Conservation (phyloP, 371 early-diverging fungal genomes). For the Catenaria anguillulae region DNA sequence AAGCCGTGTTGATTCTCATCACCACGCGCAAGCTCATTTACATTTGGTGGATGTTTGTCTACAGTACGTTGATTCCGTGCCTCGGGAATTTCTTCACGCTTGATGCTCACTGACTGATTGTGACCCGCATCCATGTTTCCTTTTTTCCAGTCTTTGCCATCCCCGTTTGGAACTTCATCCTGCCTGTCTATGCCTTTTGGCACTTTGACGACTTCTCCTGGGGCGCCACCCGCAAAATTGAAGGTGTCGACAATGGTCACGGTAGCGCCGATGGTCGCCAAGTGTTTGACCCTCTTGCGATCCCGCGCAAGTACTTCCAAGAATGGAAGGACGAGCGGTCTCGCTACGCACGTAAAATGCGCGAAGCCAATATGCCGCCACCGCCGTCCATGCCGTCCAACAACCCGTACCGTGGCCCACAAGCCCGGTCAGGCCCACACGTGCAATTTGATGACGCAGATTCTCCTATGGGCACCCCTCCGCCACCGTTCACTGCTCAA, state of each 20-base stretch:
- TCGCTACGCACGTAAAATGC: background rate
- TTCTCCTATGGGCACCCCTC: too few relatives aligned
- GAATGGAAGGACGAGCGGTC: background rate
- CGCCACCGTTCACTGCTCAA: too few relatives aligned
- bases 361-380: background rate
- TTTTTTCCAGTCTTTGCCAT: background rate
- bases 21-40: conserved; percentile 25
- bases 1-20: conserved; percentile 24
- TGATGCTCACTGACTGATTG: conserved; percentile 3
- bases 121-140: conserved; percentile 8
- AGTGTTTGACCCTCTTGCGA: background rate
- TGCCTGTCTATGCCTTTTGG: conserved; percentile 24
- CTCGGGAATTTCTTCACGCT: too few relatives aligned
- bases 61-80: background rate
- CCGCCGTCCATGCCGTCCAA: too few relatives aligned
- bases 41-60: conserved; percentile 21
- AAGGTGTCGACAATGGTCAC: background rate
- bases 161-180: background rate
- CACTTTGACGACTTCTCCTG: conserved; percentile 35
- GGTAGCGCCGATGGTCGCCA: background rate
- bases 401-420: too few relatives aligned
- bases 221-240: background rate
- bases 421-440: too few relatives aligned
- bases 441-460: too few relatives aligned
- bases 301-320: background rate